A percentile compares a stretch with the other conserved stretches of the same genome.
Conservation (phyloP, 495 filamentous ascomycete genomes). For the Evansstolkia leycettana region DNA sequence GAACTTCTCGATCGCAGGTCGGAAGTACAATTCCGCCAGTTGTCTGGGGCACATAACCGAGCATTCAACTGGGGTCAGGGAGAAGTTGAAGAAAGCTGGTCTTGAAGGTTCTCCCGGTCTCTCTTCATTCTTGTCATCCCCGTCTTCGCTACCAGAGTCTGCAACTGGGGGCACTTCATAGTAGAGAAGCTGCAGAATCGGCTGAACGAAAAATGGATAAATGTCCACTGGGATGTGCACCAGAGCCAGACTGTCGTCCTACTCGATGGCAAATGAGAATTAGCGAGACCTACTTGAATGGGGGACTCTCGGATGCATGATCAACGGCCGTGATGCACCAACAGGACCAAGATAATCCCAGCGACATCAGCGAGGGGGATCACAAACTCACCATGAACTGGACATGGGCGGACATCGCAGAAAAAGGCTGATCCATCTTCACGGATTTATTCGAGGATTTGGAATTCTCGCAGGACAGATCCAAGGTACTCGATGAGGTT, state of each 20-base stretch:
- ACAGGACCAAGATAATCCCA: conserved; percentile 1
- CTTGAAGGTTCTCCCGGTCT: conserved; percentile 24
- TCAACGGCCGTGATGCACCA: too few species aligned
- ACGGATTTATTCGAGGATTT: too few species aligned
- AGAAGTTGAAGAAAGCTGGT: conserved; percentile 85
- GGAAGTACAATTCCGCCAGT: conserved; percentile 61
- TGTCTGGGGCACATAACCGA: conserved; percentile 75
- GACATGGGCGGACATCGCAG: conserved; percentile 41
- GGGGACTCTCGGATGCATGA: too few species aligned
- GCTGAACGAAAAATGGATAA: conserved; percentile 70
- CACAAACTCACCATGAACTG: conserved; percentile 39
- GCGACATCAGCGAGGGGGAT: neutral
- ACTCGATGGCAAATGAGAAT: conserved; percentile 1
- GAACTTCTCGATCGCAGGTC: conserved; percentile 46
- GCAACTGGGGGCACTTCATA: conserved; percentile 37
- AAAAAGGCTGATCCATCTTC: conserved; percentile 36
- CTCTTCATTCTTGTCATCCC: conserved; percentile 21
- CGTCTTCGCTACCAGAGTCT: conserved; percentile 10
- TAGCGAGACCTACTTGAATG: too few species aligned
- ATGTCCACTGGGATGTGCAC: conserved; percentile 82
- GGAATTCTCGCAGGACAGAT: too few species aligned
- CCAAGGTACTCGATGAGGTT: too few species aligned
- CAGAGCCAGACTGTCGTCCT: conserved; percentile 81
- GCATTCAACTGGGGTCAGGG: conserved; percentile 84
- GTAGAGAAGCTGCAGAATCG: conserved; percentile 75